These are phyloP conservation scores for Bertia moriformis DNA, from an alignment of 2,329 filamentous ascomycete genomes.

Conservation along the genomic window DNA sequence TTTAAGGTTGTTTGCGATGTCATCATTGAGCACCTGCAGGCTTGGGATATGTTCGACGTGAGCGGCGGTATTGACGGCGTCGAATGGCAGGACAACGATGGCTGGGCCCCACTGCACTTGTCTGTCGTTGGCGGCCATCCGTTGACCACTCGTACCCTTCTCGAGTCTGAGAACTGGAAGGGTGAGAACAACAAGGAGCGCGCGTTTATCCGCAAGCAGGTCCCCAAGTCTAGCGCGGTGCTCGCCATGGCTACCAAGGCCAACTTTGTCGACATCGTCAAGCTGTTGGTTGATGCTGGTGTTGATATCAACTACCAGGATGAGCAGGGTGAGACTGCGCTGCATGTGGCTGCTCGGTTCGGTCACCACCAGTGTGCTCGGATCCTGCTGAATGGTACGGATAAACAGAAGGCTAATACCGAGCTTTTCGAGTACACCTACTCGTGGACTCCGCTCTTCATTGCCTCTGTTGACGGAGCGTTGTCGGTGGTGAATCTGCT, in stretches of 20 bases:
- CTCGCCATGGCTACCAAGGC: conserved; percentile 77
- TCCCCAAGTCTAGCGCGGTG: conserved; percentile 75
- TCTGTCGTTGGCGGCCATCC: conserved; percentile 85
- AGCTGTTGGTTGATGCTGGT: conserved; percentile 74
- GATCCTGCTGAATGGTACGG: conserved; percentile 57
- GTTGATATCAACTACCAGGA: conserved; percentile 92
- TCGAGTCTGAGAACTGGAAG: conserved; percentile 68
- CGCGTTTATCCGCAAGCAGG: conserved; percentile 48
- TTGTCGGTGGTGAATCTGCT: conserved; percentile 62
- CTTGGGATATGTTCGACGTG: conserved; percentile 76
- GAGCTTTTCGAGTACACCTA: conserved; percentile 73
- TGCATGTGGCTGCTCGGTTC: conserved; percentile 83
- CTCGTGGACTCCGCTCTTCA: conserved; percentile 88
- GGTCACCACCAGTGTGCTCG: conserved; percentile 70
- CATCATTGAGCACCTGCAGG: conserved; percentile 75
- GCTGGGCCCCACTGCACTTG: conserved; percentile 79
- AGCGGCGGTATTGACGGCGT: conserved; percentile 73
- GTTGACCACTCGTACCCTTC: conserved; percentile 65
- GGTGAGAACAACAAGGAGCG: conserved; percentile 42
- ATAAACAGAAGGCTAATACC: conserved; percentile 58
- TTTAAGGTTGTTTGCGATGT: conserved; percentile 81
- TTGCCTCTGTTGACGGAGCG: conserved; percentile 81
- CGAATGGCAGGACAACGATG: conserved; percentile 84
- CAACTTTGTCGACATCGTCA: conserved; percentile 72
- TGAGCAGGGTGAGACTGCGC: conserved; percentile 73